Conservation (phyloP, 768 basidiomycete species). For the Mrakia hoshinonis region DNA sequence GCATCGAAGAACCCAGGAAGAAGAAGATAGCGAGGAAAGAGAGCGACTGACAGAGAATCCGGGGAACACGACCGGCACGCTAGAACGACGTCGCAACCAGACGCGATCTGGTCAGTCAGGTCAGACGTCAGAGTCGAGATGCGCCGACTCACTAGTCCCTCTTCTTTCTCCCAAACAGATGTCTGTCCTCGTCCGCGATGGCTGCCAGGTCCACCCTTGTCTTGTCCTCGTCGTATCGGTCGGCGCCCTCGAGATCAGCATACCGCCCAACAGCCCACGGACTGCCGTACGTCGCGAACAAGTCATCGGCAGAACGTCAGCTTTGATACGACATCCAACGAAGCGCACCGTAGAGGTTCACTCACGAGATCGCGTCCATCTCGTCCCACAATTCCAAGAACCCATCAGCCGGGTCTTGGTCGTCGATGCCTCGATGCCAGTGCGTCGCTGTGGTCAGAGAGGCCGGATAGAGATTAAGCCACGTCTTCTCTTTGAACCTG, state of each 20-base stretch:
- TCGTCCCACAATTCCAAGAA: slow-evolving; percentile 64
- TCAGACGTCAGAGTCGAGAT: no score
- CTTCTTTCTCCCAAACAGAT: not conserved
- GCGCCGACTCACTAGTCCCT: slow-evolving; percentile 15
- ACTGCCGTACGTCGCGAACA: slow-evolving; percentile 59
- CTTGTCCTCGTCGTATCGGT: slow-evolving; percentile 54
- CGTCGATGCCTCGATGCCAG: slow-evolving; percentile 60
- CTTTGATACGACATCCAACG: not conserved
- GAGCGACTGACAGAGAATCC: slow-evolving; percentile 61
- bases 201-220: slow-evolving; percentile 59
- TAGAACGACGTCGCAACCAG: not conserved
- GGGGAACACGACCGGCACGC: slow-evolving; percentile 62
- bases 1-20: not conserved
- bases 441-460: slow-evolving; percentile 39
- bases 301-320: not conserved
- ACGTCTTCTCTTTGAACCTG: not conserved
- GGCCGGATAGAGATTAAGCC: no score
- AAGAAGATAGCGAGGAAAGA: slow-evolving; percentile 19
- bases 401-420: slow-evolving; percentile 59
- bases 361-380: slow-evolving; percentile 38
- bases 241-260: slow-evolving; percentile 53
- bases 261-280: slow-evolving; percentile 78
- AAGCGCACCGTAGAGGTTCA: not conserved
- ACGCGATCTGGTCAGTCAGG: not conserved
- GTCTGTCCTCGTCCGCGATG: slow-evolving; percentile 43